Conservation (phyloP, 768 basidiomycete genomes). For the Xerocomus spinulosus region DNA sequence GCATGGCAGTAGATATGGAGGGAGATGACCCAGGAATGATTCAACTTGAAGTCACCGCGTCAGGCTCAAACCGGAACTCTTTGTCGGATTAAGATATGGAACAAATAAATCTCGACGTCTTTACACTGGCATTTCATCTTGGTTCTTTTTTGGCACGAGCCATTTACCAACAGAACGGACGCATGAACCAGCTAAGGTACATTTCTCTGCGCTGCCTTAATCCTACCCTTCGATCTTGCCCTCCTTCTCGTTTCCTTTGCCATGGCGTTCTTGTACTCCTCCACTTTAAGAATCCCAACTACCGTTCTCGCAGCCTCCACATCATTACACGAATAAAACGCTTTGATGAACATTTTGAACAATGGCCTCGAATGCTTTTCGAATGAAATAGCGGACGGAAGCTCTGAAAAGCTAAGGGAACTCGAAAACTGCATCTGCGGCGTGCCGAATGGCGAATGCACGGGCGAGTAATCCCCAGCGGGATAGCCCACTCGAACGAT, state of each 20-base stretch:
- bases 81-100: no score
- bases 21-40: no score
- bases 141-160: no score
- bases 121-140: no score
- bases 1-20: no score
- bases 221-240: conserved; percentile 20
- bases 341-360: conserved; percentile 70
- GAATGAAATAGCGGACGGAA: conserved; percentile 47
- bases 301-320: conserved; percentile 47
- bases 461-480: conserved; percentile 24
- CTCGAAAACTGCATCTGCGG: conserved; percentile 10
- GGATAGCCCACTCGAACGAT: conserved; percentile 60
- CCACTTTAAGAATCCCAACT: conserved; percentile 51
- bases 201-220: conserved; percentile 8
- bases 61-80: no score
- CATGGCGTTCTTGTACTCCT: conserved; percentile 14
- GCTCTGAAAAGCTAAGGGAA: conserved; percentile 32
- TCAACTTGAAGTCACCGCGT: no score
- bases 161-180: no score
- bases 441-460: conserved; percentile 45
- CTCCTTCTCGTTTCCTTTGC: conserved; percentile 14
- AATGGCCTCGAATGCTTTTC: conserved; percentile 60
- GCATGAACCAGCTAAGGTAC: not conserved
- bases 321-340: conserved; percentile 55
- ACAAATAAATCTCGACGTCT: no score